These are phyloP conservation scores for Pichia sp. DNA, from an alignment of 1,139 yeast genomes.

Conservation along the genomic window DNA sequence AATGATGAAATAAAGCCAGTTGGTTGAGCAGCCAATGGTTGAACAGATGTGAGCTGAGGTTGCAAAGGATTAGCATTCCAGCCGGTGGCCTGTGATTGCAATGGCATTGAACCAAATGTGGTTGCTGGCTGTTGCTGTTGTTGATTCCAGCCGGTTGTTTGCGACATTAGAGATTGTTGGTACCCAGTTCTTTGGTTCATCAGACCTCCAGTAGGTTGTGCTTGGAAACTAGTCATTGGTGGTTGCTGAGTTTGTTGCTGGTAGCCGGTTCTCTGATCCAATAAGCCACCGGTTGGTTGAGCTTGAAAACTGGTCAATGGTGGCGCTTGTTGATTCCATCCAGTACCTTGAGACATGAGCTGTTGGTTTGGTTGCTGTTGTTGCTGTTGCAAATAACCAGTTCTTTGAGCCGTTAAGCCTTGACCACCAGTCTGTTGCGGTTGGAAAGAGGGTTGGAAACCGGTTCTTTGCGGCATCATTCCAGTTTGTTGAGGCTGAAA, in stretches of 20 bases:
- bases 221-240: constrained; percentile 26
- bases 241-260: constrained; percentile 23
- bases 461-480: constrained; percentile 39
- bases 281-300: constrained; percentile 22
- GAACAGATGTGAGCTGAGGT: constrained; percentile 32
- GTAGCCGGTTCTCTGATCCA: constrained; percentile 20
- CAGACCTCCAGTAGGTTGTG: constrained; percentile 30
- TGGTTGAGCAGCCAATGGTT: constrained; percentile 34
- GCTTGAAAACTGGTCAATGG: constrained; percentile 17
- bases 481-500: constrained; percentile 37
- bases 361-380: constrained; percentile 18
- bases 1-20: constrained; percentile 37
- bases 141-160: constrained; percentile 30
- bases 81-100: constrained; percentile 37
- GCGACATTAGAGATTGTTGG: constrained; percentile 23
- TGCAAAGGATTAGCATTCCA: constrained; percentile 14
- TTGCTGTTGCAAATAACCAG: constrained; percentile 27
- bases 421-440: constrained; percentile 29
- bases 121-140: constrained; percentile 22
- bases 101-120: constrained; percentile 30
- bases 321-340: constrained; percentile 28
- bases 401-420: constrained; percentile 26
- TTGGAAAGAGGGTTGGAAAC: constrained; percentile 28
- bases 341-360: constrained; percentile 25
- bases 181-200: constrained; percentile 31